Conservation (phyloP, 345 rosid genomes). For the Abelmoschus esculentus region DNA sequence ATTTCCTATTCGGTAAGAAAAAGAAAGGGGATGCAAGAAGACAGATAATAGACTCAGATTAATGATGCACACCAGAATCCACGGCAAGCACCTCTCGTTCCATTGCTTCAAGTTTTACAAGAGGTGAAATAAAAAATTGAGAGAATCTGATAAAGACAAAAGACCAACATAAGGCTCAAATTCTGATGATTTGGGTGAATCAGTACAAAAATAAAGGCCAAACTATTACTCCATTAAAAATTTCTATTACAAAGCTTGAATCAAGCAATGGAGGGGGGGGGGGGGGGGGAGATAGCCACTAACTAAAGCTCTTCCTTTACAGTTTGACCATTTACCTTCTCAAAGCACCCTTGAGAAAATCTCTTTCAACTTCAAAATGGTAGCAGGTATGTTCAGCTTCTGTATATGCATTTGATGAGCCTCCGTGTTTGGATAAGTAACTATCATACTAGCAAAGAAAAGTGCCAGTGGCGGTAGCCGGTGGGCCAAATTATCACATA, state of each 20-base stretch:
- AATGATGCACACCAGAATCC: constrained; percentile 65
- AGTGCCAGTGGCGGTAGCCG: constrained; percentile 29
- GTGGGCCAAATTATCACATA: constrained; percentile 8
- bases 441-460: constrained; percentile 85
- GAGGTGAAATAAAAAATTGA: constrained; percentile 96
- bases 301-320: constrained; percentile 8
- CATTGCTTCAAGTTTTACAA: constrained; percentile 89
- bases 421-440: constrained; percentile 97
- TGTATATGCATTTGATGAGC: constrained; percentile 94
- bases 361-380: constrained; percentile 90
- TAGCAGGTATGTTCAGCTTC: constrained; percentile 94
- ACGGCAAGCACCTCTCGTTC: constrained; percentile 94
- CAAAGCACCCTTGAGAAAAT: constrained; percentile 79
- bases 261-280: neutral
- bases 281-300: neutral
- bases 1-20: neutral
- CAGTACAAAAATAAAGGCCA: neutral
- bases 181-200: neutral
- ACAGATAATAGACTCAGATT: constrained; percentile 5
- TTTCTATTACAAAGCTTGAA: neutral
- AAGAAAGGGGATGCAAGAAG: neutral
- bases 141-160: constrained; percentile 65
- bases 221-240: neutral
- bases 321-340: constrained; percentile 45
- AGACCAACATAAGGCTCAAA: constrained; percentile 15